phyloP scores from a whole-genome alignment of 169 alveolate genomes.

The Plasmodium inui region DNA sequence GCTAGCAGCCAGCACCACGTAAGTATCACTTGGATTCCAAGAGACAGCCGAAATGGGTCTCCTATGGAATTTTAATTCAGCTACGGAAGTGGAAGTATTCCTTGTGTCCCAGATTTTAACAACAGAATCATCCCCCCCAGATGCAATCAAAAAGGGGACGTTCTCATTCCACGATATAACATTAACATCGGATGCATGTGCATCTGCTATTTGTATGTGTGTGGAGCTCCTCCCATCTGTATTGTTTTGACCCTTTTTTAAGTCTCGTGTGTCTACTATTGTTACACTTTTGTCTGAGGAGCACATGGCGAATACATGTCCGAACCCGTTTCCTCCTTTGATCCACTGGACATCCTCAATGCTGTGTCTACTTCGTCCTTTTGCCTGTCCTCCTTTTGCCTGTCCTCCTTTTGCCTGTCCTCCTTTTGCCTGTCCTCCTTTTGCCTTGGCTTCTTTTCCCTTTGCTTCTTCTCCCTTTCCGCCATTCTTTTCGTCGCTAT shows the following conservation, averaged over 20 bases:
- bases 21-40: constrained; percentile 84
- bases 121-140: constrained; percentile 72
- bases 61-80: constrained; percentile 24
- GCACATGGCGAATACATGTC: constrained; percentile 77
- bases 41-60: constrained; percentile 78
- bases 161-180: constrained; percentile 64
- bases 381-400: background rate
- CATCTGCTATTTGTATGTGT: constrained; percentile 62
- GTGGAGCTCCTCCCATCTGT: background rate
- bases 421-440: too few species aligned
- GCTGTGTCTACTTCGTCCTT: constrained; percentile 12
- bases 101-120: constrained; percentile 68
- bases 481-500: background rate
- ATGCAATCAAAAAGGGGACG: constrained; percentile 28
- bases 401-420: background rate
- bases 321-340: constrained; percentile 72
- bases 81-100: constrained; percentile 11
- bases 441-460: too few species aligned
- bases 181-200: constrained; percentile 71
- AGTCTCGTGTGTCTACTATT: constrained; percentile 27
- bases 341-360: constrained; percentile 84
- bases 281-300: constrained; percentile 81
- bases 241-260: background rate
- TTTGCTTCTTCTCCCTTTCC: background rate
- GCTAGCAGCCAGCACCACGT: constrained; percentile 80